Evolutionary conservation across 768 basidiomycete species (phyloP).

Genomic region (Flagelloscypha sp.): DNA sequence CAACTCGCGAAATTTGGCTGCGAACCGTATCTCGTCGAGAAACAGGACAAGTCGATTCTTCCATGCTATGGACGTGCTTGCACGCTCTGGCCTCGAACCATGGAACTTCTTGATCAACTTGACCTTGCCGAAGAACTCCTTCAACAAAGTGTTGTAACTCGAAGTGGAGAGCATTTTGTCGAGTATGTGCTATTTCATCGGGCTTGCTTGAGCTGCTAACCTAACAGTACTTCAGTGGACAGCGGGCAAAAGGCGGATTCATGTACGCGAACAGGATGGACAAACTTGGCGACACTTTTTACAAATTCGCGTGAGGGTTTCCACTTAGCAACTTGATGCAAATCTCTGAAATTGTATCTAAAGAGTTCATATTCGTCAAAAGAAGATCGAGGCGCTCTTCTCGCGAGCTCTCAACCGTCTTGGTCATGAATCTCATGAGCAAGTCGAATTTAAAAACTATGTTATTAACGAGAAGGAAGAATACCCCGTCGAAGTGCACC

Average conservation of each 20-base stretch:
- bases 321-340: neutral
- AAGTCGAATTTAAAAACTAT: slow-evolving; percentile 9
- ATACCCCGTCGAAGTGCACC: slow-evolving; percentile 13
- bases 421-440: slow-evolving; percentile 8
- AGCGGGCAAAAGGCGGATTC: slow-evolving; percentile 10
- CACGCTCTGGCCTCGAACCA: slow-evolving; percentile 13
- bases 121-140: slow-evolving; percentile 13
- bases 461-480: slow-evolving; percentile 11
- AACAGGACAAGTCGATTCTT: slow-evolving; percentile 11
- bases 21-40: slow-evolving; percentile 14
- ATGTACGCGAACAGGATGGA: slow-evolving; percentile 16
- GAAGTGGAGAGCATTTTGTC: slow-evolving; percentile 13
- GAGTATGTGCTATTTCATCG: slow-evolving; percentile 1
- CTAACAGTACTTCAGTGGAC: too few relatives aligned
- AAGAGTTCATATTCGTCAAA: slow-evolving; percentile 15
- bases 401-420: slow-evolving; percentile 9
- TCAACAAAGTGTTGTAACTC: slow-evolving; percentile 14
- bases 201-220: too few relatives aligned
- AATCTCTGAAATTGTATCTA: neutral
- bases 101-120: slow-evolving; percentile 13
- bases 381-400: slow-evolving; percentile 13
- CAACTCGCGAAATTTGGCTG: slow-evolving; percentile 15
- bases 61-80: slow-evolving; percentile 12
- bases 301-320: slow-evolving; percentile 12
- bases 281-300: slow-evolving; percentile 14